Base-by-base conservation (phyloP, 2,329 filamentous ascomycete species). In the Xylaria sp. region DNA sequence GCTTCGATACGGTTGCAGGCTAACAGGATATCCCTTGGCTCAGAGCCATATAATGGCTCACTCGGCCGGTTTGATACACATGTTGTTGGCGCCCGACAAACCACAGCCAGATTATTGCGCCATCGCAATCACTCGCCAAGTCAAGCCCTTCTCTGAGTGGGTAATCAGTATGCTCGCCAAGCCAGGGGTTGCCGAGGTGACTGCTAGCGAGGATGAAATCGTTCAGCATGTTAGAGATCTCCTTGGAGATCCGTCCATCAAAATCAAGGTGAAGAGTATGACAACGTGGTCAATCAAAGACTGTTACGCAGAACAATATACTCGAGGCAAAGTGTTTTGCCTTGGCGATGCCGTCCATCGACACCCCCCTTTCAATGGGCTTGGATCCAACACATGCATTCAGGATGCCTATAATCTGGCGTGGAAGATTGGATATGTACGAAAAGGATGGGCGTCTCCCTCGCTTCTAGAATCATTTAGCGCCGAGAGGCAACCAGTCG, bases 321-420 rank as follows among this genome's bases (percentile, higher is more conserved):
- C 52, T 52, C 47, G 54, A 2, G 62, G 62, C 45, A 64, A 50
- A 0, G 54, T 64, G 11, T 58, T 61, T 23, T 64, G 62, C 25
- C 59, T 65, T 8, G 63, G 63, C 6, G 63, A 65, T 40, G 60
- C 59, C 0, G 63, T 62, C 1, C 59, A 65, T 33, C 54, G 63
- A 15, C 63, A 65, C 35, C 59, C 63, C 2, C 63, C 63, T 19
- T 62, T 62, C 38, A 59, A 65, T 14, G 63, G 63, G 14, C 42
- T 63, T 1, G 63, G 55, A 2, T 52, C 50, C 1, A 65, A 65
- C 37, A 65, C 63, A 19, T 65, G 63, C 25, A 65, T 65, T 35
- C 63, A 65, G 47, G 63, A 65, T 38, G 63, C 63, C 19, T 65
- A 65, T 37, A 65, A 65, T 38, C 46, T 65, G 19, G 63, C 63